A percentile compares a stretch with the other conserved stretches of the same genome.
Conservation (phyloP, 192 early-diverging fungal species). For the Coemansia sp. region DNA sequence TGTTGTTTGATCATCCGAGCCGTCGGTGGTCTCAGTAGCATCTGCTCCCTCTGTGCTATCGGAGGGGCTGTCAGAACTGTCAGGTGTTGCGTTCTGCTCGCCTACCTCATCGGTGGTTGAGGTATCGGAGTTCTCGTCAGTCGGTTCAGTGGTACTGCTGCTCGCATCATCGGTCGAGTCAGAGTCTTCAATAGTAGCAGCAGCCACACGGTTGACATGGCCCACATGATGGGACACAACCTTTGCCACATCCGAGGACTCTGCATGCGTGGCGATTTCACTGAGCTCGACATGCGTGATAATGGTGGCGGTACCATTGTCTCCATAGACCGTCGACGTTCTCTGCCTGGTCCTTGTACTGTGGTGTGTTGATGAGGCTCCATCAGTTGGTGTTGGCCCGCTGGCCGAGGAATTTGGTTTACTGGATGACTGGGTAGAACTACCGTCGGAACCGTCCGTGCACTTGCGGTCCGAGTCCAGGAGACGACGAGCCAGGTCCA, state of each 20-base stretch:
- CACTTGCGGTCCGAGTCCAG: conserved; percentile 39
- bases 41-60: too few species aligned
- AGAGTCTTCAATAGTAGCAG: background rate
- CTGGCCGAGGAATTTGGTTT: background rate
- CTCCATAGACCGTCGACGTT: conserved; percentile 8
- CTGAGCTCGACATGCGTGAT: conserved; percentile 17
- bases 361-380: background rate
- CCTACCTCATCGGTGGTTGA: background rate
- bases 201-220: conserved; percentile 15
- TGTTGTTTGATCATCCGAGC: background rate
- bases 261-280: conserved; percentile 11
- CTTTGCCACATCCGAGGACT: background rate
- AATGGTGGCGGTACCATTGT: conserved; percentile 10
- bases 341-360: conserved; percentile 6
- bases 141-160: background rate
- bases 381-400: background rate
- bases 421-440: background rate
- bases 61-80: too few species aligned
- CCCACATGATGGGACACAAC: conserved; percentile 14
- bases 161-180: background rate
- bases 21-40: too few species aligned
- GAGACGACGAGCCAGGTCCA: conserved; percentile 22
- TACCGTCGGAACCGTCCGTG: conserved; percentile 22
- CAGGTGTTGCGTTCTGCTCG: background rate
- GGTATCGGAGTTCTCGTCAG: background rate